Conservation (phyloP, 192 early-diverging fungal genomes). For the Coemansia erecta region DNA sequence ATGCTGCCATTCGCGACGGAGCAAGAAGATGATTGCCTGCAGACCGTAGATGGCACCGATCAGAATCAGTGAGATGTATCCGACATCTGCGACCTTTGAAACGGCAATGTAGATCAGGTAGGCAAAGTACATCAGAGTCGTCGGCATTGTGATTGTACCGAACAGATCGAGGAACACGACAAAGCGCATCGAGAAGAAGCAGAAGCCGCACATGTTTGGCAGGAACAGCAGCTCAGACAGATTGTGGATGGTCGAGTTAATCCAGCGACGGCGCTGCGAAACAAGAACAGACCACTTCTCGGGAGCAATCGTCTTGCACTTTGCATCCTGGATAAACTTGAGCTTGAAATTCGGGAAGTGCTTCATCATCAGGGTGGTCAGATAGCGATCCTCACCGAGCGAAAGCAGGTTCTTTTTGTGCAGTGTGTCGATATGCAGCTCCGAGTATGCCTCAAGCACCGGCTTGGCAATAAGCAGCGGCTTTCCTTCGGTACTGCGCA, state of each 20-base stretch:
- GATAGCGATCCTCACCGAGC: no score
- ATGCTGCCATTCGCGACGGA: conserved; percentile 76
- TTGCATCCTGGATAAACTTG: conserved; percentile 88
- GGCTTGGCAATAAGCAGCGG: conserved; percentile 81
- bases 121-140: conserved; percentile 79
- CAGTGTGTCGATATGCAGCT: conserved; percentile 90
- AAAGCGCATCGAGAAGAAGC: conserved; percentile 98
- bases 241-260: conserved; percentile 99
- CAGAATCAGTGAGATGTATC: conserved; percentile 76
- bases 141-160: conserved; percentile 74
- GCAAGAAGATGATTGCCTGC: conserved; percentile 80
- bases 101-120: conserved; percentile 77
- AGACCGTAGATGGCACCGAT: conserved; percentile 86
- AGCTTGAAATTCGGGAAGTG: conserved; percentile 94
- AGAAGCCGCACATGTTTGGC: conserved; percentile 90
- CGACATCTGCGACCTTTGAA: conserved; percentile 63
- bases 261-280: conserved; percentile 97
- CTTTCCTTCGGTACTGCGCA: conserved; percentile 58
- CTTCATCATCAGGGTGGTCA: conserved; percentile 97
- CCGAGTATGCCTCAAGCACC: conserved; percentile 85
- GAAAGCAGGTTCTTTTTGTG: no score
- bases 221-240: conserved; percentile 85
- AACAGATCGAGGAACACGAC: conserved; percentile 94
- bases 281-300: conserved; percentile 86
- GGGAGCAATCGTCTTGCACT: conserved; percentile 87